Base-by-base conservation (phyloP, 768 basidiomycete species). In the Rhizopogon roseolus region DNA sequence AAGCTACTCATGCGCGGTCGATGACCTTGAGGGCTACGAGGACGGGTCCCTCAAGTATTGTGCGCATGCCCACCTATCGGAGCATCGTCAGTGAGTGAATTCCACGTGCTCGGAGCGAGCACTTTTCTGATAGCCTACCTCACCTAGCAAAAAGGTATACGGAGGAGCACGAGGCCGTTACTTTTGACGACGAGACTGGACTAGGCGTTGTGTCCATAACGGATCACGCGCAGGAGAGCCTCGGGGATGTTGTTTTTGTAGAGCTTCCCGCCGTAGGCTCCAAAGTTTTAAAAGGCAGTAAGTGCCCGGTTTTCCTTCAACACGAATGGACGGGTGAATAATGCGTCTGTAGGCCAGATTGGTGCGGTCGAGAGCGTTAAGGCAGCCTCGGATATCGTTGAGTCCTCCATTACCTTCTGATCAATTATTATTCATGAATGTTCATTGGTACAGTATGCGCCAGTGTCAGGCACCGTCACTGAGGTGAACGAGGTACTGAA, bases 181-280 rank as follows among this genome's bases (percentile, higher is more conserved):
- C 76, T 34, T 91, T 83, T 66, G 94, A 99, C 67, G 81, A 88
- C 54, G 66, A 73, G 39, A 88, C 88, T 17, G 83, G 85, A 37
- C 60, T 93, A 28, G 96, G 93, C 37, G 86, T 81, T 7, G 77
- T 98, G 41, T 81, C 83, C 41, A 90, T 99, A 65, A 98, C 97
- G 14, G 76, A 96, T 65, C 89, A 97, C 65, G 97, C 97, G 2
- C 93, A 98, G 69, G 78, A 85, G 46, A 84, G 86, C 34, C 80
- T 99, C 3, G 97, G 97, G 32, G 97, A 99, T 67, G 93, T 98
- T 49, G 97, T 98, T 44, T 99, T 91, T 72, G 94, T 98, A 45
- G 97, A 98, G 68, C 79, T 99, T 45, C 90, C 92, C 1, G 61
- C 66, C 9, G 65, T 78, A 8, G 93, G 88, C 5, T 74, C 79